phyloP scores from a whole-genome alignment of 768 basidiomycete species.

The Chlorophyllum brunneum region DNA sequence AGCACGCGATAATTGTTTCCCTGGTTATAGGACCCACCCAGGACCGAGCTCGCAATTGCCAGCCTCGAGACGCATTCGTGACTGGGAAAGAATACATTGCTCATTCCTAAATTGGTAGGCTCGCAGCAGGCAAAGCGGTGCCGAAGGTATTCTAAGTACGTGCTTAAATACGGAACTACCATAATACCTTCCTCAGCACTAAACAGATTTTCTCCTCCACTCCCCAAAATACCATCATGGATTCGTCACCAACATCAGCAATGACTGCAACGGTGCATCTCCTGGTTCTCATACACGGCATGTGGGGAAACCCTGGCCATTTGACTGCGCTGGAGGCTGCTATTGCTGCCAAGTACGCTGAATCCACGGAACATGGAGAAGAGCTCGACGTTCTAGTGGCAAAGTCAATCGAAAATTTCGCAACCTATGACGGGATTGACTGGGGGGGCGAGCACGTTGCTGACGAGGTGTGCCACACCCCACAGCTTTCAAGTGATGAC shows the following conservation, averaged over 20 bases:
- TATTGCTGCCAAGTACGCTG: conserved; percentile 39
- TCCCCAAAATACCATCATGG: neutral
- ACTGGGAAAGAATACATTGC: too few species aligned
- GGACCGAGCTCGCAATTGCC: too few species aligned
- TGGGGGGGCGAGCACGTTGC: conserved; percentile 81
- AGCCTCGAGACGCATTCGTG: too few species aligned
- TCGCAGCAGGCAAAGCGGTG: neutral
- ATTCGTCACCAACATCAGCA: neutral
- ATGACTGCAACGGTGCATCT: conserved; percentile 30
- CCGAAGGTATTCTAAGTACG: conserved; percentile 4
- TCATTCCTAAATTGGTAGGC: too few species aligned
- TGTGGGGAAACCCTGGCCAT: conserved; percentile 79
- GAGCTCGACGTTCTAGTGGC: conserved; percentile 59
- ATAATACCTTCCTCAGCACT: too few species aligned
- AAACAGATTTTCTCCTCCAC: neutral
- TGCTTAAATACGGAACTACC: too few species aligned
- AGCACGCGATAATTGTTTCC: too few species aligned
- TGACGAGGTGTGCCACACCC: conserved; percentile 52
- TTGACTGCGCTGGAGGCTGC: conserved; percentile 55
- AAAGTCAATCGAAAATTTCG: conserved; percentile 58
- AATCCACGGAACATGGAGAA: conserved; percentile 30
- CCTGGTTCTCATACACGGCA: conserved; percentile 59
- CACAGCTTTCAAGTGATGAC: neutral
- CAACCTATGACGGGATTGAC: conserved; percentile 82
- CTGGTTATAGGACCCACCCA: too few species aligned